Conservation (phyloP, 176 grass and related monocot genomes). For the Triticum urartu region DNA sequence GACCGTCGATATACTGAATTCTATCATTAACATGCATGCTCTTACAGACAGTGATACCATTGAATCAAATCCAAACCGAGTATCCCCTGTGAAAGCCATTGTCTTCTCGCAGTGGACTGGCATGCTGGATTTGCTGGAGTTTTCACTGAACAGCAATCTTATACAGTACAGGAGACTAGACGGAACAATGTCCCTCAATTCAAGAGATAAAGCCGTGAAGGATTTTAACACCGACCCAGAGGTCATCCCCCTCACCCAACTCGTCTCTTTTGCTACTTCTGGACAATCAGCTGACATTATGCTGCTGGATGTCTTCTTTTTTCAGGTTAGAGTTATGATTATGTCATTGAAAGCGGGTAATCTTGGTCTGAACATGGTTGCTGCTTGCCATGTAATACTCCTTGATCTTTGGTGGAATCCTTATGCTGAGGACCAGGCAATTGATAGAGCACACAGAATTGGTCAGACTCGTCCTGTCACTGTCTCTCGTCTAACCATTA, state of each 20-base stretch:
- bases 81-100: constrained; percentile 78
- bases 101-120: constrained; percentile 99
- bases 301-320: constrained; percentile 1
- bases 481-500: constrained; percentile 72
- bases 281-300: not conserved
- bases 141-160: constrained; percentile 70
- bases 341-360: constrained; percentile 94
- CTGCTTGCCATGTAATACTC: constrained; percentile 91
- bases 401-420: constrained; percentile 99
- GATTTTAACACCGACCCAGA: constrained; percentile 97
- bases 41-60: constrained; percentile 45
- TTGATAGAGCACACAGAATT: constrained; percentile 89
- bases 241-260: constrained; percentile 35
- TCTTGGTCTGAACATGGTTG: constrained; percentile 92
- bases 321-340: constrained; percentile 88
- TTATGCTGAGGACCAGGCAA: constrained; percentile 81
- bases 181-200: constrained; percentile 85
- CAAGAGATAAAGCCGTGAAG: constrained; percentile 80
- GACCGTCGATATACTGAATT: constrained; percentile 69
- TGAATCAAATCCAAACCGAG: constrained; percentile 38
- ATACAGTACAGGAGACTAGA: constrained; percentile 98
- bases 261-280: constrained; percentile 11
- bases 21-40: constrained; percentile 44
- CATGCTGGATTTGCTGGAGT: constrained; percentile 90
- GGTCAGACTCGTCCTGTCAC: constrained; percentile 84